A percentile compares a stretch with the other conserved stretches of the same genome.
These are phyloP conservation scores for Penicillium pulvis DNA, from an alignment of 495 filamentous ascomycete genomes.

Conservation along the genomic window DNA sequence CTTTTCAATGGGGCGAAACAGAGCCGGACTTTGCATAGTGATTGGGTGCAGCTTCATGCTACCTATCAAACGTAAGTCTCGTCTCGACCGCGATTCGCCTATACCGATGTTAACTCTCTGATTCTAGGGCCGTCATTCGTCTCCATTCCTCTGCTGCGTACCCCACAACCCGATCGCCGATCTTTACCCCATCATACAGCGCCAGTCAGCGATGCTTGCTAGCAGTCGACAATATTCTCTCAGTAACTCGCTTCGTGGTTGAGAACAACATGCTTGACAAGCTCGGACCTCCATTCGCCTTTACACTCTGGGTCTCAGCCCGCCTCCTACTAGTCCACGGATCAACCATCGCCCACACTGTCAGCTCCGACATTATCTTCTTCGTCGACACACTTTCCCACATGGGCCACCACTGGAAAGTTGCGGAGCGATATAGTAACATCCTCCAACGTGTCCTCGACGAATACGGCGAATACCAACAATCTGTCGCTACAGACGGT, in stretches of 20 bases:
- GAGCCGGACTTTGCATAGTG: conserved; percentile 68
- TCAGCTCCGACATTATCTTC: conserved; percentile 73
- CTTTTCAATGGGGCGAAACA: conserved; percentile 65
- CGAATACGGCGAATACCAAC: conserved; percentile 77
- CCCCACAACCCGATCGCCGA: conserved; percentile 79
- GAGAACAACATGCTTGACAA: conserved; percentile 72
- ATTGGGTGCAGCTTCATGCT: conserved; percentile 89
- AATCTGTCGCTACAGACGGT: conserved; percentile 53
- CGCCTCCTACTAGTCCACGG: conserved; percentile 83
- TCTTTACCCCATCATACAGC: conserved; percentile 82
- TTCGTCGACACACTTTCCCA: conserved; percentile 78
- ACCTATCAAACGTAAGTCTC: conserved; percentile 66
- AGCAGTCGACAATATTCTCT: conserved; percentile 81
- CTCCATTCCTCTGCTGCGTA: conserved; percentile 93
- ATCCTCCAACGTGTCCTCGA: conserved; percentile 81
- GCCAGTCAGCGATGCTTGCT: conserved; percentile 78
- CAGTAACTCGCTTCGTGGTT: conserved; percentile 72
- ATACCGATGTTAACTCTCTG: background rate
- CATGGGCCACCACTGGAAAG: conserved; percentile 81
- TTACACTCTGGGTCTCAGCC: conserved; percentile 90
- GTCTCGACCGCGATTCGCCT: background rate
- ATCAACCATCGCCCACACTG: conserved; percentile 79
- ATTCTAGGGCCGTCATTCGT: conserved; percentile 73
- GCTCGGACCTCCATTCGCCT: conserved; percentile 85
- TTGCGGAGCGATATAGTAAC: conserved; percentile 78